Percentiles rank a stretch among this genome's conserved stretches.
These are phyloP conservation scores for Fonsecaea nubica DNA, from an alignment of 2,329 filamentous ascomycete species.

Conservation along the genomic window DNA sequence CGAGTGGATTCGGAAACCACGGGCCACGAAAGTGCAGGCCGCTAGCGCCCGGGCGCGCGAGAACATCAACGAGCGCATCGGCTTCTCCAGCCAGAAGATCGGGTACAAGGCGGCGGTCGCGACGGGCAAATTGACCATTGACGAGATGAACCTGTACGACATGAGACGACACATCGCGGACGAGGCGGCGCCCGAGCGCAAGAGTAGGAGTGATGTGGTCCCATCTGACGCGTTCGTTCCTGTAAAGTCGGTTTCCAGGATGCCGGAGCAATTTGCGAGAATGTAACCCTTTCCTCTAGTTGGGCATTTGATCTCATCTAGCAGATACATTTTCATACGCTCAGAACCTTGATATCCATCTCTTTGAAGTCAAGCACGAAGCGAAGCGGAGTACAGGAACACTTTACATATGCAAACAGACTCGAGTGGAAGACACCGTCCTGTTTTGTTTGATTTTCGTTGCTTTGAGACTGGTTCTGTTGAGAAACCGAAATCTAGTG, in stretches of 20 bases:
- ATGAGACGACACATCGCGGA: slow-evolving; percentile 17
- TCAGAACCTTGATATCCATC: not conserved
- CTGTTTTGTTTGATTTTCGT: too few relatives aligned
- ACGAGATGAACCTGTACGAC: slow-evolving; percentile 67
- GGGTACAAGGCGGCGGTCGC: slow-evolving; percentile 68
- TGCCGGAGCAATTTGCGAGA: slow-evolving; percentile 11
- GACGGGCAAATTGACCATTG: slow-evolving; percentile 67
- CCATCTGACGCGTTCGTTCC: not conserved
- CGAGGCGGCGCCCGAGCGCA: slow-evolving; percentile 11
- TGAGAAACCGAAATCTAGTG: too few relatives aligned
- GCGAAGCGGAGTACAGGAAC: too few relatives aligned
- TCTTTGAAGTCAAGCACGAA: not conserved
- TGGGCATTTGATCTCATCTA: not conserved
- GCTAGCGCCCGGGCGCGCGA: slow-evolving; percentile 32
- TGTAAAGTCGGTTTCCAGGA: slow-evolving; percentile 1
- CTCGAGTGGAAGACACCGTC: too few relatives aligned
- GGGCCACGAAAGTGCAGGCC: slow-evolving; percentile 46
- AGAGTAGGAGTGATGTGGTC: not conserved
- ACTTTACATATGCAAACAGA: too few relatives aligned
- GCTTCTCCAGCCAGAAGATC: slow-evolving; percentile 20
- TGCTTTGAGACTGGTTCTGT: too few relatives aligned
- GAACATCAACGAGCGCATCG: slow-evolving; percentile 31
- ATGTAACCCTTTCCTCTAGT: not conserved
- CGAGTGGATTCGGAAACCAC: slow-evolving; percentile 42
- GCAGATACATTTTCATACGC: not conserved